Evolutionary conservation across 352 stramenopile species (phyloP), one percentile per base, ranked within the genome.

Genomic region (Pythium aristosporum): DNA sequence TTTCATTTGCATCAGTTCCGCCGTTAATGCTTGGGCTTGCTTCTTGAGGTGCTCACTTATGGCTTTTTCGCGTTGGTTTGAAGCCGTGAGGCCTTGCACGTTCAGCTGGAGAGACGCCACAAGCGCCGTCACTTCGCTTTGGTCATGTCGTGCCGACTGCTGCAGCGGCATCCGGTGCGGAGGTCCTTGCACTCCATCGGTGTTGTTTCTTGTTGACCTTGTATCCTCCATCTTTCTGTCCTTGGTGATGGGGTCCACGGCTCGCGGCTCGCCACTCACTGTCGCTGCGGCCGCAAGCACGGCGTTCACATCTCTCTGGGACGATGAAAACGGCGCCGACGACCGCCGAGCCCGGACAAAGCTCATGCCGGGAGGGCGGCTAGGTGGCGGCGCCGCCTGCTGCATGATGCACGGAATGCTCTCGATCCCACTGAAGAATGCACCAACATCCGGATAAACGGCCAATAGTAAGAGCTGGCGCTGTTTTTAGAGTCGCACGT

Each of bases 41-140:
- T 63, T 66, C 23, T 61, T 75, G 11, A 91, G 43, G 20, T 74
- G 67, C 11, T 73, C 65, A n/a, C 72, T 77, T 10, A 77, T 57
- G 0, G 63, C 63, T 34, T 86, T 87, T 44, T 89, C 82, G 8
- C 74, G 73, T 43, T 80, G 68, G 36, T 85, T 88, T 2, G 76
- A 51, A 4, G 57, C 42, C 6, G 75, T 76, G 4, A 91, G 68
- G 1, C 74, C 64, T 23, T 65, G 57, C 8, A 85, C 32, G 42
- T 88, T 91, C 15, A 85, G 73, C 37, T 86, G 79, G 25, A 91
- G 43, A 16, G 73, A 52, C 3, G 66, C 23, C 20, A 85, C 68
- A 2, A 72, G 55, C 0, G 60, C 39, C 23, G 46, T 57, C 28
- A 69, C 65, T 32, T 90, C 81, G 46, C 39, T 56, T 20, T 71